Evolutionary conservation across 2,329 filamentous ascomycete species (phyloP), one percentile per base, ranked within the genome.

Genomic region (Neonectria sp.): DNA sequence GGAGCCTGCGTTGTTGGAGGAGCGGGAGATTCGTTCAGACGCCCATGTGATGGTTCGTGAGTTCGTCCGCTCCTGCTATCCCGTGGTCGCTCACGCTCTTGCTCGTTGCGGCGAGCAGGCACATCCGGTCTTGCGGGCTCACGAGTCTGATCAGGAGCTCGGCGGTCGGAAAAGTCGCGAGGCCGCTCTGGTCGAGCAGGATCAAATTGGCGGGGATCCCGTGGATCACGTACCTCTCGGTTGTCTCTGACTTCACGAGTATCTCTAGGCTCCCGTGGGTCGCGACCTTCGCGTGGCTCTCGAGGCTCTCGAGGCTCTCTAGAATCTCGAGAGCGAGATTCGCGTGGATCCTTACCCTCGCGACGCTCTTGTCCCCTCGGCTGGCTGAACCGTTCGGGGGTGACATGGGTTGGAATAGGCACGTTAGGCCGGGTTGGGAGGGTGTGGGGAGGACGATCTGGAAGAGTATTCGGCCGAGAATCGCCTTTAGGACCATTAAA

Each of bases 381-480:
- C 63, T 83, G 83, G 12, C 76, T 77, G 65, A 83, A 86, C 37
- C 86, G 82, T 57, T 86, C 85, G 27, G 84, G 80, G 11, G 80
- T 79, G 60, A 83, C 84, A 68, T 85, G 84, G 3, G 83, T 82
- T 1, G 85, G 84, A 52, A 88, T 84, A 8, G 87, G 88, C 12
- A 89, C 84, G 69, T 91, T 88, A 17, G 89, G 89, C 61, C 89
- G 84, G 60, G 80, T 89, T 2, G 90, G 90, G 7, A 92, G 79
- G 17, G 78, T 80, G 68, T 79, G 80, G 43, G 75, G 77, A 8
- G 78, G 80, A 4, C 78, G 76, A 56, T 81, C 81, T 15, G 81
- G 81, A n/a, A 82, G 73, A 21, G 73, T 80, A 27, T 80, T 80
- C 29, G 80, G 75, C 40, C 79, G 73, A 24, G 73, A 53, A 27